These are phyloP conservation scores for Schizothecium vesticola DNA, from an alignment of 495 filamentous ascomycete species.

Conservation along the genomic window DNA sequence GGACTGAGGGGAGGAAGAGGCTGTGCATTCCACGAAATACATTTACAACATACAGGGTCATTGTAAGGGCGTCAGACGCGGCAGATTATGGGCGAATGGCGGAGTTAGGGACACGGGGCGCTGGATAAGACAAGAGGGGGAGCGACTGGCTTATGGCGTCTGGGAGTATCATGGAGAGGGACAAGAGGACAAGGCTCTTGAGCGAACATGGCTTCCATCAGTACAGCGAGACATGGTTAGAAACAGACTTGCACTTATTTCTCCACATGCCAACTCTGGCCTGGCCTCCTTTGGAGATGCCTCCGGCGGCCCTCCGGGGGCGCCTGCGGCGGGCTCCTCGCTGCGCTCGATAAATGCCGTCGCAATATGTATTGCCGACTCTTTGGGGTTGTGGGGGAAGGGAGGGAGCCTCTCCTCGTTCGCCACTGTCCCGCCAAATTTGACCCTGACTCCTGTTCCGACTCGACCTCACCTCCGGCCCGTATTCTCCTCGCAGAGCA, in stretches of 20 bases:
- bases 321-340: no score
- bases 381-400: no score
- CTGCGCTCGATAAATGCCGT: no score
- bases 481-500: no score
- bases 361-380: no score
- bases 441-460: not conserved
- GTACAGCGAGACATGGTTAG: not conserved
- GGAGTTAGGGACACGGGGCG: not conserved
- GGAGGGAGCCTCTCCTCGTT: no score
- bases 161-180: not conserved
- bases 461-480: no score
- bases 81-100: not conserved
- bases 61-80: not conserved
- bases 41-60: not conserved
- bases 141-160: slow-evolving; percentile 6
- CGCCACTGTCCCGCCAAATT: no score
- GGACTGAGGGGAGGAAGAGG: not conserved
- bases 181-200: not conserved
- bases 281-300: no score
- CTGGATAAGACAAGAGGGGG: not conserved
- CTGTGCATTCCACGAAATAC: not conserved
- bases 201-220: not conserved
- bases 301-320: no score
- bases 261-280: not conserved
- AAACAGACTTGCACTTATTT: not conserved